These are phyloP conservation scores for Escallonia herrerae DNA, from an alignment of 129 eudicot species.

Conservation along the genomic window DNA sequence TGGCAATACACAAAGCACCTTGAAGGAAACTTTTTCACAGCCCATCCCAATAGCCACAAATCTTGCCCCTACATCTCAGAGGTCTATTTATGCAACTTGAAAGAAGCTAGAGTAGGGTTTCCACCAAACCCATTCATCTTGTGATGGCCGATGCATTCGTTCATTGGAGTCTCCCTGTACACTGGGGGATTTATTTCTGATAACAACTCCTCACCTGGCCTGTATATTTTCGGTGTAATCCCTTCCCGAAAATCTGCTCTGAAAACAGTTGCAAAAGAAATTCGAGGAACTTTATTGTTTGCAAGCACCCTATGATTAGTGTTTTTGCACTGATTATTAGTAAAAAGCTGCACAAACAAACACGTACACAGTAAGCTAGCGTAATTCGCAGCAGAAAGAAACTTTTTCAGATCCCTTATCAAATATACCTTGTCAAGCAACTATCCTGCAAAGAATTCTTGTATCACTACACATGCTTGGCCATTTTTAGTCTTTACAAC, in stretches of 20 bases:
- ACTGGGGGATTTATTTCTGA: slow-evolving; percentile 8
- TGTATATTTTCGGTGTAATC: slow-evolving; percentile 5
- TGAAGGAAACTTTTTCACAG: too few relatives aligned
- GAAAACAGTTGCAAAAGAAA: slow-evolving; percentile 11
- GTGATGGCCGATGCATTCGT: slow-evolving; percentile 13
- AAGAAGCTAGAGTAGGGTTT: slow-evolving; percentile 5
- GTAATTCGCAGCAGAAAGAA: too few relatives aligned
- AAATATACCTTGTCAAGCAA: too few relatives aligned
- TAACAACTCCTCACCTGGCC: slow-evolving; percentile 14
- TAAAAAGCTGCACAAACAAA: slow-evolving; percentile 4
- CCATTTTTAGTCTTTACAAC: too few relatives aligned
- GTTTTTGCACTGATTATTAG: slow-evolving; percentile 11
- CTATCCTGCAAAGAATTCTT: too few relatives aligned
- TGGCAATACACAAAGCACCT: too few relatives aligned
- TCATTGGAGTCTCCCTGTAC: background rate
- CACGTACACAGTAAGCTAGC: too few relatives aligned
- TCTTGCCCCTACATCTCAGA: background rate
- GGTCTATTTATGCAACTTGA: background rate
- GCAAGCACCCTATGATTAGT: slow-evolving; percentile 12
- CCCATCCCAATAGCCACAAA: too few relatives aligned
- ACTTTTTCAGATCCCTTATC: too few relatives aligned
- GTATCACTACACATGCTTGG: too few relatives aligned
- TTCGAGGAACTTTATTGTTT: slow-evolving; percentile 6
- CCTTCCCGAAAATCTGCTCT: slow-evolving; percentile 10
- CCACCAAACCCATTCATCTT: slow-evolving; percentile 12